These are phyloP conservation scores for Diplodia sapinea DNA, from an alignment of 2,329 filamentous ascomycete genomes.

Conservation along the genomic window DNA sequence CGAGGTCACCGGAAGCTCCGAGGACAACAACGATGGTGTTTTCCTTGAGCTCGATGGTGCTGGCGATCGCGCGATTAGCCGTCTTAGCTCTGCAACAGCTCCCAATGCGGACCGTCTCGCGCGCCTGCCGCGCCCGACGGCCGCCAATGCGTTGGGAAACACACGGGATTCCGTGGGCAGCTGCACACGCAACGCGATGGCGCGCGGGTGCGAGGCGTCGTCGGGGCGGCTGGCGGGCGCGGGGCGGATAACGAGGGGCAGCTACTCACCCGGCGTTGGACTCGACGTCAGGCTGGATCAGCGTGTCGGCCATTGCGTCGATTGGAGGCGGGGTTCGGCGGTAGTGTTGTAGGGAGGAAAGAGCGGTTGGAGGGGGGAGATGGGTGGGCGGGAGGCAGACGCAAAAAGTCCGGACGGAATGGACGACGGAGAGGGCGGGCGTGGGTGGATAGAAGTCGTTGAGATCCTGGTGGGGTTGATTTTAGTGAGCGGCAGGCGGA, in stretches of 20 bases:
- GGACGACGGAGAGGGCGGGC: conserved; percentile 1
- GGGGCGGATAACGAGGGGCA: conserved; percentile 4
- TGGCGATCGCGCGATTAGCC: conserved; percentile 47
- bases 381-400: conserved; percentile 1
- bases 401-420: conserved; percentile 17
- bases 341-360: neutral
- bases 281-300: conserved; percentile 55
- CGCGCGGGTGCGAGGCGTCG: neutral
- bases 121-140: conserved; percentile 9
- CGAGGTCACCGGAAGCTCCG: conserved; percentile 94
- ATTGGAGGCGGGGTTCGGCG: conserved; percentile 13
- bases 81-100: conserved; percentile 7
- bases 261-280: conserved; percentile 54
- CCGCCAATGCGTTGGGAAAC: conserved; percentile 20
- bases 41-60: conserved; percentile 93
- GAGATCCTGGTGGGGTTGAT: conserved; percentile 28
- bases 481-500: conserved; percentile 22
- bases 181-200: neutral
- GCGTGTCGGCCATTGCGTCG: conserved; percentile 54
- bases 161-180: neutral
- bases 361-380: neutral
- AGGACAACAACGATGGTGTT: conserved; percentile 97
- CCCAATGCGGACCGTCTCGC: conserved; percentile 9
- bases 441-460: conserved; percentile 24
- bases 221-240: neutral